Evolutionary conservation across 202 grass and related monocot genomes (phyloP).

Genomic region (Tripidium arundinaceum): DNA sequence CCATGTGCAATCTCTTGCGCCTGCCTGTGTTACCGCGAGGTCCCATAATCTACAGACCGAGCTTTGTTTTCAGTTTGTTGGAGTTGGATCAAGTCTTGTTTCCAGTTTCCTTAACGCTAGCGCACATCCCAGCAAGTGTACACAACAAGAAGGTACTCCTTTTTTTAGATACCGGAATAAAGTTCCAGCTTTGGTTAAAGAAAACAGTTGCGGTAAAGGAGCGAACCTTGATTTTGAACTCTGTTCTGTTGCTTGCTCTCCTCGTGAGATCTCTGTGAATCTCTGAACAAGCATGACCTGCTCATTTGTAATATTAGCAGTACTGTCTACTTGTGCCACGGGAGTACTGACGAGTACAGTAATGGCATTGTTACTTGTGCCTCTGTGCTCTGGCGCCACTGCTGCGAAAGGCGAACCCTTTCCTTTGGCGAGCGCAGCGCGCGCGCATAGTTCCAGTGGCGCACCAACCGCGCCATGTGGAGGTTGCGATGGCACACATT

Average conservation of each 20-base stretch:
- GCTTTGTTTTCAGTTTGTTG: background rate
- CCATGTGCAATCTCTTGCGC: background rate
- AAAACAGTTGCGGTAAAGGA: too few relatives aligned
- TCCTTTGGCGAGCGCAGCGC: too few relatives aligned
- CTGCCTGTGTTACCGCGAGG: background rate
- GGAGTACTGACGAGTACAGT: background rate
- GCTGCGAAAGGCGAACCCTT: background rate
- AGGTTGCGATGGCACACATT: slow-evolving; percentile 25
- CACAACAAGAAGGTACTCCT: too few relatives aligned
- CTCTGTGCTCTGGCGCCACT: background rate
- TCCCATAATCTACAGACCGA: too few relatives aligned
- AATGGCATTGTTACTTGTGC: slow-evolving; percentile 3
- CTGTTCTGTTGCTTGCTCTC: background rate
- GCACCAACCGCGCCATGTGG: slow-evolving; percentile 41
- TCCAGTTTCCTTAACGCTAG: background rate
- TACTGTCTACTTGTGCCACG: background rate
- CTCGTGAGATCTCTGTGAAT: background rate
- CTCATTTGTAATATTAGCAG: background rate
- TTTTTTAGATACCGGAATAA: too few relatives aligned
- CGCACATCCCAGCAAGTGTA: background rate
- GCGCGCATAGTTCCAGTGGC: background rate
- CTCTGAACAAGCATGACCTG: background rate
- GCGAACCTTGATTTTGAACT: background rate
- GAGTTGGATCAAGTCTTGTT: background rate
- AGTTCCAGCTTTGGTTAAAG: too few relatives aligned